A percentile compares a stretch with the other conserved stretches of the same genome.
These are phyloP conservation scores for Coemansia sp. DNA, from an alignment of 192 early-diverging fungal species.

Conservation along the genomic window DNA sequence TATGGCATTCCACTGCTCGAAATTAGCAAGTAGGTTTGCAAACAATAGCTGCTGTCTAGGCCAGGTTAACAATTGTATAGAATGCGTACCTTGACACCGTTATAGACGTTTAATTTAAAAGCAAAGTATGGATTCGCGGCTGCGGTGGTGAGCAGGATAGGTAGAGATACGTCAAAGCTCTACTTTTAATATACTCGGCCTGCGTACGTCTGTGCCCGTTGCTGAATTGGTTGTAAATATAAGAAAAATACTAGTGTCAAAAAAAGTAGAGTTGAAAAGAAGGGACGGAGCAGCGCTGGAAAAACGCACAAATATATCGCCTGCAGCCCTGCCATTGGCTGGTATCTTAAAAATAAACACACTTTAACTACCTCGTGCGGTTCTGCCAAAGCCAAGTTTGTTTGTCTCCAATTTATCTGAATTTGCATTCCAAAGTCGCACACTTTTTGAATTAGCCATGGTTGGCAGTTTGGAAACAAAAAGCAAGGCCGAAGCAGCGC, in stretches of 20 bases:
- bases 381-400: neutral
- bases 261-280: constrained; percentile 12
- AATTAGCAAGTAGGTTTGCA: neutral
- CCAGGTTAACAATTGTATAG: neutral
- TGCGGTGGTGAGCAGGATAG: neutral
- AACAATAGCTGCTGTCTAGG: neutral
- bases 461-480: neutral
- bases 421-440: neutral
- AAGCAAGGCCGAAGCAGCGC: constrained; percentile 31
- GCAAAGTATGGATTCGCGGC: neutral
- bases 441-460: constrained; percentile 7
- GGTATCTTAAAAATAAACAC: constrained; percentile 6
- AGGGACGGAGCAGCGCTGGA: neutral
- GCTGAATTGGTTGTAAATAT: neutral
- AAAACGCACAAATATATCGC: neutral
- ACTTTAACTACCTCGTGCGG: neutral
- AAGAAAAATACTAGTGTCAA: neutral
- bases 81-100: neutral
- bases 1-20: neutral
- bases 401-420: constrained; percentile 1
- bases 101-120: neutral
- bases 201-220: neutral
- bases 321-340: constrained; percentile 6
- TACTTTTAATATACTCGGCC: neutral
- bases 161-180: neutral